These are phyloP conservation scores for Geoglossum cookeanum DNA, from an alignment of 2,329 filamentous ascomycete genomes.

Conservation along the genomic window DNA sequence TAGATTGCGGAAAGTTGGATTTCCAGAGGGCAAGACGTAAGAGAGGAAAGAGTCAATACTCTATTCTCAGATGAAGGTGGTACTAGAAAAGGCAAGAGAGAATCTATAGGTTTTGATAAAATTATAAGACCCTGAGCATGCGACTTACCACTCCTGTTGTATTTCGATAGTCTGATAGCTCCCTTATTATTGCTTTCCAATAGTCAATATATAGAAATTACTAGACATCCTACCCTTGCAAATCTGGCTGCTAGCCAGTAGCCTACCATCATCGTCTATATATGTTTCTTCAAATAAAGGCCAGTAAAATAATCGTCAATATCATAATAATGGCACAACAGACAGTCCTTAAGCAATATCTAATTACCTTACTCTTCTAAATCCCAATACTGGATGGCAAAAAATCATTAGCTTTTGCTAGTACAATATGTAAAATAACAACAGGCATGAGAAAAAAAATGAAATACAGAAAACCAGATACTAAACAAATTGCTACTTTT, in stretches of 20 bases:
- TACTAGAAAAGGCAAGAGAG: too few relatives aligned
- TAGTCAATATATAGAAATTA: background rate
- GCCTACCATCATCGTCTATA: background rate
- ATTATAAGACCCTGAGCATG: too few relatives aligned
- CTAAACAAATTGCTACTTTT: background rate
- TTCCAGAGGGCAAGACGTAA: too few relatives aligned
- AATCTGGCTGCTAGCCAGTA: background rate
- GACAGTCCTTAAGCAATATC: background rate
- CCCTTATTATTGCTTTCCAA: too few relatives aligned
- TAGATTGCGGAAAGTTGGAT: too few relatives aligned
- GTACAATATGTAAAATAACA: background rate
- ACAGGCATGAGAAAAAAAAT: background rate
- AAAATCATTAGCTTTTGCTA: background rate
- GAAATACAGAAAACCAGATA: background rate
- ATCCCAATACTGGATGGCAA: background rate
- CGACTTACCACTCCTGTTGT: too few relatives aligned
- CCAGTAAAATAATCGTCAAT: background rate
- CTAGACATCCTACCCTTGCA: background rate
- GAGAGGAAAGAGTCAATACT: too few relatives aligned
- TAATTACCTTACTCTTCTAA: background rate
- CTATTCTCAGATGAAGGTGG: too few relatives aligned
- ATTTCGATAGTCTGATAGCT: too few relatives aligned
- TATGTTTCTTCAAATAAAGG: background rate
- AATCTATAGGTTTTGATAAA: too few relatives aligned
- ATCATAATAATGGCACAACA: background rate